Base-by-base conservation (phyloP, 345 rosid genomes). In the Crucihimalaya himalaica region DNA sequence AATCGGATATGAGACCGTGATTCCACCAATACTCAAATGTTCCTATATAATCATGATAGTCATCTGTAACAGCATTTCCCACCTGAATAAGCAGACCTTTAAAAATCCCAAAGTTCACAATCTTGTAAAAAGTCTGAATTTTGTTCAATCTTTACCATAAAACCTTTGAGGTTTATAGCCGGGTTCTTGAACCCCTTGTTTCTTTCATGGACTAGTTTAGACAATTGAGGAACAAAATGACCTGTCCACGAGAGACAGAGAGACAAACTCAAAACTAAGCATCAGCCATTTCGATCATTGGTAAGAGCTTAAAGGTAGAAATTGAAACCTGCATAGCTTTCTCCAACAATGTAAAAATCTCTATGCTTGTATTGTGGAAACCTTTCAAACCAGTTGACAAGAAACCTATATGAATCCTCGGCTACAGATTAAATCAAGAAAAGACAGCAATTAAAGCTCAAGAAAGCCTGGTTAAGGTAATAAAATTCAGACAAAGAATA, bases 21-120 rank as follows among this genome's bases (percentile, higher is more conserved):
- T 89, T 86, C 98, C 99, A 95, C 97, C 98, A 92, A 70, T 88
- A 95, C 70, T 95, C 96, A 21, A 95, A 95, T 43, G 97, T 92
- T 58, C 99, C 99, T 42, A 87, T 50, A 4, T 39, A 76, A 70
- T 92, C 98, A 79, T 88, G 85, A 78, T 87, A 84, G 79, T 92
- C 99, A 84, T 95, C 99, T 2, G 89, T 95, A 65, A 95, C 96
- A 40, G 93, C 99, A 82, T 92, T 95, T 63, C 99, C 97, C 42
- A 92, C 97, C 99, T 95, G 78, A 63, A 62, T 61, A 71, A 63
- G 67, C 78, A 61, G 58, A 46, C 35, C 0, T 27, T 25, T 43
- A 45, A 45, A 6, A 43, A 58, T 51, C 39, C 59, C 59, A 61
- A 52, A 67, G 14, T 29, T 23, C 23, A 54, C 64, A 47, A 75